Percentiles rank a stretch among this genome's conserved stretches.
phyloP scores from a whole-genome alignment of 2,329 filamentous ascomycete genomes.

The Penicillium palitans region DNA sequence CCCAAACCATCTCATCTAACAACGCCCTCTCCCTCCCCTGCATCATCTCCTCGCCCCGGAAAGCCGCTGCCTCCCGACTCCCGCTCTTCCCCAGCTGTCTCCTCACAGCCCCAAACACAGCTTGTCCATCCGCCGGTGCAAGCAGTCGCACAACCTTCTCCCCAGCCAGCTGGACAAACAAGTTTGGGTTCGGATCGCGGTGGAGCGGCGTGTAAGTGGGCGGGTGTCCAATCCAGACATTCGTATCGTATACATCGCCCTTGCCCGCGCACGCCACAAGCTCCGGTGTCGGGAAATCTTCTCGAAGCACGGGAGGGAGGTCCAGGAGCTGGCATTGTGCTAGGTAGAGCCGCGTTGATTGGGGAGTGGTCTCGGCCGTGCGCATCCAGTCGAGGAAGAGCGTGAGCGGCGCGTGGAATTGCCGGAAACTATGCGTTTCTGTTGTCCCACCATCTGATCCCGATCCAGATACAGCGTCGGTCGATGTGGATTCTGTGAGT shows the following conservation, averaged over 20 bases:
- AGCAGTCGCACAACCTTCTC: constrained; percentile 73
- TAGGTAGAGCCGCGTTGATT: constrained; percentile 66
- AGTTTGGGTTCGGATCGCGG: constrained; percentile 88
- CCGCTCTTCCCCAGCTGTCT: constrained; percentile 37
- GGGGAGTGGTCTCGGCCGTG: constrained; percentile 25
- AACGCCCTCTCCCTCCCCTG: constrained; percentile 67
- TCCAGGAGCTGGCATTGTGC: constrained; percentile 74
- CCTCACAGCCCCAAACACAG: constrained; percentile 61
- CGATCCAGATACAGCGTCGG: neutral
- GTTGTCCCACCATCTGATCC: neutral
- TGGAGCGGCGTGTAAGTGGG: constrained; percentile 90
- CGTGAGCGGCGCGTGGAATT: constrained; percentile 54
- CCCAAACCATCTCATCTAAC: constrained; percentile 73
- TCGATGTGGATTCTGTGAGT: constrained; percentile 42
- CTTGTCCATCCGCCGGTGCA: constrained; percentile 61
- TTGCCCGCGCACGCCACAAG: constrained; percentile 65
- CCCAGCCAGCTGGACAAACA: constrained; percentile 81
- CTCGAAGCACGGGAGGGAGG: constrained; percentile 62
- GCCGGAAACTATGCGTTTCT: constrained; percentile 41
- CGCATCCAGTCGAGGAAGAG: constrained; percentile 62
- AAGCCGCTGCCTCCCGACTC: constrained; percentile 42
- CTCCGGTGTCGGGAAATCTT: constrained; percentile 67
- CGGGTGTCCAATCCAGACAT: constrained; percentile 82
- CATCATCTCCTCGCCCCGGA: constrained; percentile 92
- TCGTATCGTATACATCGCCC: constrained; percentile 83